Evolutionary conservation across 2,329 filamentous ascomycete species (phyloP).

Genomic region (Penicillium sp.): DNA sequence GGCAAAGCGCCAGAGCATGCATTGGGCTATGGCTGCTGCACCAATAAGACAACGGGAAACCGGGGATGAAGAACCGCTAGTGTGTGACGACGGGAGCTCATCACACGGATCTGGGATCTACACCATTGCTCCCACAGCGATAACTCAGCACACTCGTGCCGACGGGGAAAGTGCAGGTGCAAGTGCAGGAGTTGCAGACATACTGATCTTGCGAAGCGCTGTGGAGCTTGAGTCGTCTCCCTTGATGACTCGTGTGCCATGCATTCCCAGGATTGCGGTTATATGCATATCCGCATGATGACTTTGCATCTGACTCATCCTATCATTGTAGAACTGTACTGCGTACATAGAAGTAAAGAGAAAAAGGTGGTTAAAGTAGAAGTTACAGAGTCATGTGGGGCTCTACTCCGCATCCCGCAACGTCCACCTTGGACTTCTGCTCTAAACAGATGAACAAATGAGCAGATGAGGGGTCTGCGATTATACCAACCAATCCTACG

Average conservation of each 20-base stretch:
- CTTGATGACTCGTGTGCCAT: neutral
- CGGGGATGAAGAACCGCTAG: too few relatives aligned
- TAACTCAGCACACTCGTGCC: conserved; percentile 4
- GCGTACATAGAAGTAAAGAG: neutral
- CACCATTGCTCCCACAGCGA: conserved; percentile 17
- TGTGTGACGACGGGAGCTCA: conserved; percentile 17
- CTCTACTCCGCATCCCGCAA: neutral
- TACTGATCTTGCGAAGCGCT: conserved; percentile 11
- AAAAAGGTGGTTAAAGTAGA: neutral
- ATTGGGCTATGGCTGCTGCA: conserved; percentile 16
- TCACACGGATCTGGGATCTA: conserved; percentile 25
- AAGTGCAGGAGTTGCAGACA: neutral
- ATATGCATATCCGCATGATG: neutral
- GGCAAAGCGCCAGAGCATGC: conserved; percentile 32
- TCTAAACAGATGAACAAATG: conserved; percentile 3
- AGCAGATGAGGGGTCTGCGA: conserved; percentile 15
- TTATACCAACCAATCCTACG: conserved; percentile 7
- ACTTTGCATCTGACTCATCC: neutral
- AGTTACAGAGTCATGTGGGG: neutral
- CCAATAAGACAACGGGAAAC: conserved; percentile 26
- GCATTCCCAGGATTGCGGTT: neutral
- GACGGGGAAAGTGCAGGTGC: too few relatives aligned
- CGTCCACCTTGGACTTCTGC: neutral
- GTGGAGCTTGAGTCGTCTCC: conserved; percentile 2
- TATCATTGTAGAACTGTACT: neutral